Evolutionary conservation across 202 grass and related monocot genomes (phyloP).

Genomic region (Miscanthus sacchariflorus): DNA sequence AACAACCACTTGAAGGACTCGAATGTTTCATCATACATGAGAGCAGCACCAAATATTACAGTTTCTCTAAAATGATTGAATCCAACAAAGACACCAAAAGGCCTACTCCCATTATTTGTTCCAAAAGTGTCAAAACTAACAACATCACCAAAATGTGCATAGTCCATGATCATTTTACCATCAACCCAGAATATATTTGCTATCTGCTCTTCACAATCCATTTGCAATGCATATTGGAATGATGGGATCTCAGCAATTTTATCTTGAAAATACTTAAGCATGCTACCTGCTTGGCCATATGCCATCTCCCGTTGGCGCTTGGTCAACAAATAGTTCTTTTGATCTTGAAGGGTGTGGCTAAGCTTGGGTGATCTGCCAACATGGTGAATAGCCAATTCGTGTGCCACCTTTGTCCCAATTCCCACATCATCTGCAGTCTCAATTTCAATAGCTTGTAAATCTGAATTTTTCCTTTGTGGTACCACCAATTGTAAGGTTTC

Average conservation of each 20-base stretch:
- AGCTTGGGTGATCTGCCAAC: constrained; percentile 28
- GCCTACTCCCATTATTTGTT: not conserved
- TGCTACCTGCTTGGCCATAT: constrained; percentile 47
- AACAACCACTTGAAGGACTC: constrained; percentile 59
- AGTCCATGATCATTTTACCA: constrained; percentile 55
- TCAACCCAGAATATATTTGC: constrained; percentile 55
- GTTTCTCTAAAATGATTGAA: constrained; percentile 50
- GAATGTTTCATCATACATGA: constrained; percentile 31
- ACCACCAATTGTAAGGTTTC: not conserved
- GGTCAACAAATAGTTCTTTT: constrained; percentile 28
- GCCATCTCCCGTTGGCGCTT: constrained; percentile 37
- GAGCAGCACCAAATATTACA: constrained; percentile 31
- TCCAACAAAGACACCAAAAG: constrained; percentile 35
- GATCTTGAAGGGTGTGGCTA: not conserved
- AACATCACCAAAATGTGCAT: constrained; percentile 58
- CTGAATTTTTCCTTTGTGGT: constrained; percentile 28
- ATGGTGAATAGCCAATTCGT: constrained; percentile 33
- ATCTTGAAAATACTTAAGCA: constrained; percentile 47
- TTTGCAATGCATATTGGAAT: constrained; percentile 56
- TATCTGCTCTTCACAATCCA: constrained; percentile 53
- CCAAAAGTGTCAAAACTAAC: constrained; percentile 39
- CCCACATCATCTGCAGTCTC: not conserved
- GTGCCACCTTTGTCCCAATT: not conserved
- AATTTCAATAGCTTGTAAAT: not conserved
- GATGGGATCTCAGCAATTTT: constrained; percentile 37